Evolutionary conservation across 164 flowering plant species (phyloP).

Genomic region (Paratinospora sagittata): DNA sequence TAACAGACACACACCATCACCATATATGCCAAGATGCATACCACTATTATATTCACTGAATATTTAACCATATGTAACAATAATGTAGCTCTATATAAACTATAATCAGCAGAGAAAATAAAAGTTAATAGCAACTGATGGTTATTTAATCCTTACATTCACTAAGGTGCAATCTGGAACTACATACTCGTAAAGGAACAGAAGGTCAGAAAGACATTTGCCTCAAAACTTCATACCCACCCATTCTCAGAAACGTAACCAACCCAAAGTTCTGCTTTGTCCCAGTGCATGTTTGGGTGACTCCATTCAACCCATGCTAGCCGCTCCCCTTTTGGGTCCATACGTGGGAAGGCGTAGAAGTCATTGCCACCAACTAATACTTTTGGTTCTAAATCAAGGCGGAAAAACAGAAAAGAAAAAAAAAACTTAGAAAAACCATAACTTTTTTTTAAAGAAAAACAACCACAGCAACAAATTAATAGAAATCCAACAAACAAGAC

Average conservation of each 20-base stretch:
- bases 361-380: slow-evolving; percentile 74
- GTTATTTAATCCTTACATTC: no score
- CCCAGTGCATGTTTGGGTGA: slow-evolving; percentile 99
- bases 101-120: no score
- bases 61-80: neutral
- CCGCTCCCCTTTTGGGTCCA: slow-evolving; percentile 62
- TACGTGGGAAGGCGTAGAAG: slow-evolving; percentile 93
- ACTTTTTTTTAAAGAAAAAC: neutral
- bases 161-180: no score
- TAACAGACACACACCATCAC: neutral
- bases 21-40: neutral
- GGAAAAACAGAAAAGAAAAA: neutral
- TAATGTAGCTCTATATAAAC: no score
- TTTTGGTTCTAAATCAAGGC: slow-evolving; percentile 56
- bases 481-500: neutral
- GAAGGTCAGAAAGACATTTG: no score
- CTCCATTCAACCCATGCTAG: slow-evolving; percentile 93
- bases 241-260: slow-evolving; percentile 78
- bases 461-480: neutral
- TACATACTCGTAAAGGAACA: no score
- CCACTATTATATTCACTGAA: neutral
- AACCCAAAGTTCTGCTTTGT: slow-evolving; percentile 90
- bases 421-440: neutral
- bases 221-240: slow-evolving; percentile 33
- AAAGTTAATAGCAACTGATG: no score